A percentile compares a stretch with the other conserved stretches of the same genome.
Evolutionary conservation across 345 rosid genomes (phyloP).

Genomic region (Syzygium aromaticum): DNA sequence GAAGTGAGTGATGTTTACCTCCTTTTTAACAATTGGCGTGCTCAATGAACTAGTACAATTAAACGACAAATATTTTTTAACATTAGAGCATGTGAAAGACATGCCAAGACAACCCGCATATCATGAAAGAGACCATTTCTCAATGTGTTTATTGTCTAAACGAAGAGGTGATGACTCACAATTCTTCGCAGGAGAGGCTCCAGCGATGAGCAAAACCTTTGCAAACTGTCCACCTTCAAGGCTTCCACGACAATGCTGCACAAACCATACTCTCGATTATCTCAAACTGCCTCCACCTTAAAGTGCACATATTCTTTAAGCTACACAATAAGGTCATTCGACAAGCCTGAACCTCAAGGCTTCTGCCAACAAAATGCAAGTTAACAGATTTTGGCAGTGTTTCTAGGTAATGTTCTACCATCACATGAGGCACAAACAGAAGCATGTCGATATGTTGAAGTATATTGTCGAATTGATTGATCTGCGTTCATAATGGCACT

Average conservation of each 20-base stretch:
- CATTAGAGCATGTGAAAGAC: not conserved
- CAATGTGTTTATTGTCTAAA: not conserved
- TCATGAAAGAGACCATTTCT: not conserved
- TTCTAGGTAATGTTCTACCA: not conserved
- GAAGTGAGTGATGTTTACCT: not conserved
- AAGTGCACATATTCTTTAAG: not conserved
- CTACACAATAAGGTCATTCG: no score
- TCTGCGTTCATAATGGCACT: not conserved
- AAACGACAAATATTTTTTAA: not conserved
- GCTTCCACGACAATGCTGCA: slow-evolving; percentile 94
- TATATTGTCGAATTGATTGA: not conserved
- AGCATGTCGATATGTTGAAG: not conserved
- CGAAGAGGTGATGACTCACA: slow-evolving; percentile 32
- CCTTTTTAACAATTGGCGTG: not conserved
- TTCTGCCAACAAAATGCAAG: not conserved
- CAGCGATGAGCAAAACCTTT: slow-evolving; percentile 84
- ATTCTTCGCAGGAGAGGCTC: slow-evolving; percentile 93
- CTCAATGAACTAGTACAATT: not conserved
- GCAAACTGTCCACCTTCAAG: slow-evolving; percentile 87
- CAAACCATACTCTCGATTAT: slow-evolving; percentile 2
- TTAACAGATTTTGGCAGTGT: not conserved
- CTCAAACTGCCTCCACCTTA: not conserved
- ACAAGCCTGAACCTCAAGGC: not conserved
- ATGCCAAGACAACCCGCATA: not conserved
- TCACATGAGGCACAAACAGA: not conserved